These are phyloP conservation scores for Rhodamnia rubescens DNA, from an alignment of 345 rosid species.

Conservation along the genomic window DNA sequence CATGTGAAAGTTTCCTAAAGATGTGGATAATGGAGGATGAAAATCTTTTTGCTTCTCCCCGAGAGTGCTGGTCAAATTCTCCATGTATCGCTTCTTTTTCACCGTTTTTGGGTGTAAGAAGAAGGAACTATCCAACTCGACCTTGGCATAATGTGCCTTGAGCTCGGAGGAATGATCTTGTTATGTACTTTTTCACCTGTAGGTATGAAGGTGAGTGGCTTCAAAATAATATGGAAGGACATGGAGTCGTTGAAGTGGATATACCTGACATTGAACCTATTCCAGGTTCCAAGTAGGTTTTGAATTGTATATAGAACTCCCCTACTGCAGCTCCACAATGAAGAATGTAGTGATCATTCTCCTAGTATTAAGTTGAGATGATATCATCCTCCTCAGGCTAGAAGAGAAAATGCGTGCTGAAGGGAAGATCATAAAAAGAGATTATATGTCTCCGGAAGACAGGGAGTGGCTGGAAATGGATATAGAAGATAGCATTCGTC, in stretches of 20 bases:
- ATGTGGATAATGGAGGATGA: background rate
- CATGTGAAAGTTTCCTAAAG: background rate
- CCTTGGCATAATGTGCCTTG: background rate
- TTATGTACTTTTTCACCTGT: background rate
- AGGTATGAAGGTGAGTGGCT: conserved; percentile 99
- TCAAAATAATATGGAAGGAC: conserved; percentile 76
- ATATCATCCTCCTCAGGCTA: conserved; percentile 39
- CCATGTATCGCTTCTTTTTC: background rate
- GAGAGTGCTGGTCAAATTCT: background rate
- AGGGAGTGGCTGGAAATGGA: conserved; percentile 91
- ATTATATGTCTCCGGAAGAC: conserved; percentile 83
- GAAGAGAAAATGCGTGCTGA: conserved; percentile 90
- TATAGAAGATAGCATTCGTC: conserved; percentile 60
- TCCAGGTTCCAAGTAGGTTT: conserved; percentile 81
- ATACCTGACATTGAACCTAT: conserved; percentile 85
- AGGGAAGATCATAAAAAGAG: conserved; percentile 65
- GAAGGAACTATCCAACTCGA: background rate
- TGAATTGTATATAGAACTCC: background rate
- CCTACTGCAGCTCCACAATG: background rate
- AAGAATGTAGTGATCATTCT: background rate
- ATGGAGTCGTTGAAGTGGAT: conserved; percentile 86
- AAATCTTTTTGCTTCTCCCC: background rate
- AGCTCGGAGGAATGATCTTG: background rate
- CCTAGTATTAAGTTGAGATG: background rate
- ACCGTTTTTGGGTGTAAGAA: background rate